Percentiles rank a stretch among this genome's conserved stretches.
Evolutionary conservation across 2,329 filamentous ascomycete species (phyloP).

Genomic region (Apiospora rasikravindrae): DNA sequence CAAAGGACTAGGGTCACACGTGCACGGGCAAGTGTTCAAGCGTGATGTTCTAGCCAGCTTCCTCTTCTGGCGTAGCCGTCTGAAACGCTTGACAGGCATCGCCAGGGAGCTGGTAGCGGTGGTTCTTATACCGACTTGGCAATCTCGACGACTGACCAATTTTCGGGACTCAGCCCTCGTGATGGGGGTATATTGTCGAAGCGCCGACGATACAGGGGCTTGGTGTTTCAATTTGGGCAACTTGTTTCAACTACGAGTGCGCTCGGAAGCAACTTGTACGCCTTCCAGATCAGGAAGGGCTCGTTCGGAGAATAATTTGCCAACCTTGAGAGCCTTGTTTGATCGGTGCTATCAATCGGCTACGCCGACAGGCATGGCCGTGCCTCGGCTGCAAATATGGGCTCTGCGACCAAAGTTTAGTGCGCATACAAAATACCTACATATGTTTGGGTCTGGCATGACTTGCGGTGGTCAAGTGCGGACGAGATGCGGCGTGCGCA

Average conservation of each 20-base stretch:
- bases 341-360: background rate
- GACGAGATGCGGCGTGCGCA: background rate
- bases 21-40: constrained; percentile 4
- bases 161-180: background rate
- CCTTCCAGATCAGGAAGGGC: constrained; percentile 19
- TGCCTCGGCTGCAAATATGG: background rate
- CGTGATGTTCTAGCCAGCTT: constrained; percentile 6
- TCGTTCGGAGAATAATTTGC: constrained; percentile 22
- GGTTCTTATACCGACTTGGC: background rate
- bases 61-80: constrained; percentile 8
- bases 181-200: background rate
- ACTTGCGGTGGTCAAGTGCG: background rate
- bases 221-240: background rate
- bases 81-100: constrained; percentile 1
- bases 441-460: background rate
- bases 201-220: constrained; percentile 6
- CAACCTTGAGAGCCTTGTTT: constrained; percentile 7
- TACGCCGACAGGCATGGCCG: background rate
- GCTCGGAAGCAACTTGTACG: constrained; percentile 4
- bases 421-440: background rate
- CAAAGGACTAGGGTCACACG: constrained; percentile 1
- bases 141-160: background rate
- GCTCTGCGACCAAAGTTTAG: background rate
- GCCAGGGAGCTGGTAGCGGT: constrained; percentile 1
- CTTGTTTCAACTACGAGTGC: constrained; percentile 4